Evolutionary conservation across 2,329 filamentous ascomycete species (phyloP).

Genomic region (Calonectria fujianensis): DNA sequence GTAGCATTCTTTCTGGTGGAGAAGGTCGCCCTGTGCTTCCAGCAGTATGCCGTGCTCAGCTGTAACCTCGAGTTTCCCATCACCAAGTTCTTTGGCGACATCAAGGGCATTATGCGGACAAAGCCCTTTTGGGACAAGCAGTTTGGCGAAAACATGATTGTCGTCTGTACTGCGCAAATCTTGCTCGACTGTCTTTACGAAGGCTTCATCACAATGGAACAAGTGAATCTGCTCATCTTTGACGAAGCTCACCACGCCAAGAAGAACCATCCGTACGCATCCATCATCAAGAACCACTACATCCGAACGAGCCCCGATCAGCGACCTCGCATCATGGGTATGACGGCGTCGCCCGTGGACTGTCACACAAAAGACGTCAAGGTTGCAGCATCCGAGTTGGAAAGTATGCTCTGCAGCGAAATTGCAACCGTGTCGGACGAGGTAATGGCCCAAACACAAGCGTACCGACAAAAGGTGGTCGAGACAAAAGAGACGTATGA

Average conservation of each 20-base stretch:
- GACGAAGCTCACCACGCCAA: slow-evolving; percentile 98
- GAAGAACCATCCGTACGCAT: slow-evolving; percentile 92
- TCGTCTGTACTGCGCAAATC: slow-evolving; percentile 95
- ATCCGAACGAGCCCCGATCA: slow-evolving; percentile 64
- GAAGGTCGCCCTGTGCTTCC: slow-evolving; percentile 91
- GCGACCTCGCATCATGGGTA: slow-evolving; percentile 89
- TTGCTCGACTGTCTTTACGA: slow-evolving; percentile 85
- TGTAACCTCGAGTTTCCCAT: slow-evolving; percentile 87
- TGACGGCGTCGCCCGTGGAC: slow-evolving; percentile 97
- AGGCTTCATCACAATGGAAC: slow-evolving; percentile 85
- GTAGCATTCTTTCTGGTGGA: slow-evolving; percentile 93
- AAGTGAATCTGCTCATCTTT: slow-evolving; percentile 93
- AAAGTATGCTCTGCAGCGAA: slow-evolving; percentile 84
- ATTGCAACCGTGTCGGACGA: slow-evolving; percentile 83
- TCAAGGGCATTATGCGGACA: slow-evolving; percentile 65
- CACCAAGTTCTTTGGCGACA: slow-evolving; percentile 84
- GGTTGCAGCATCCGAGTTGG: slow-evolving; percentile 82
- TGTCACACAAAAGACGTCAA: slow-evolving; percentile 81
- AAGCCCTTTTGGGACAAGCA: slow-evolving; percentile 71
- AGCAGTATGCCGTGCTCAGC: slow-evolving; percentile 88
- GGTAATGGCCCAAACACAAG: slow-evolving; percentile 51
- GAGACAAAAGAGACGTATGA: slow-evolving; percentile 69
- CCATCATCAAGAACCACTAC: slow-evolving; percentile 93
- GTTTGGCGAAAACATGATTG: slow-evolving; percentile 81
- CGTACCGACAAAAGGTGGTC: slow-evolving; percentile 68